These are phyloP conservation scores for Botrytis medusae DNA, from an alignment of 2,329 filamentous ascomycete species.

Conservation along the genomic window DNA sequence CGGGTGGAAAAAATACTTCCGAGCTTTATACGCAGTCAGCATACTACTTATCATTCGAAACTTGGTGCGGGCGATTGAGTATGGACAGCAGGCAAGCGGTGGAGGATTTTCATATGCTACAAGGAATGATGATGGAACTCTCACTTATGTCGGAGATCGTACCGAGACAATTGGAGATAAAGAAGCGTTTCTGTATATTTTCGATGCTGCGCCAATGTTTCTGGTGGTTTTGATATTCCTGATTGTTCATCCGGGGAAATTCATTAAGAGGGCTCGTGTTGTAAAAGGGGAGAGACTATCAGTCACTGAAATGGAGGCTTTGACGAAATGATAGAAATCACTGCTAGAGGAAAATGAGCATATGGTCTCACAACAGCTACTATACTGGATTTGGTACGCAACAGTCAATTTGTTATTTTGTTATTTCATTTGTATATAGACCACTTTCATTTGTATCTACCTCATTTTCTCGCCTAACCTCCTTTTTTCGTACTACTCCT, in stretches of 20 bases:
- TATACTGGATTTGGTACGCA: neutral
- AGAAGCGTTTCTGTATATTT: neutral
- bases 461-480: neutral
- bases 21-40: neutral
- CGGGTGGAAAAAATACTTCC: conserved; percentile 3
- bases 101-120: neutral
- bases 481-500: neutral
- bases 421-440: neutral
- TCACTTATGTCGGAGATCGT: neutral
- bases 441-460: neutral
- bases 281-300: neutral
- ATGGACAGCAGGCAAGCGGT: neutral
- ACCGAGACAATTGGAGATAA: neutral
- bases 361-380: neutral
- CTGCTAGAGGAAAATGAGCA: neutral
- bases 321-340: neutral
- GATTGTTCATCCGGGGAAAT: conserved; percentile 1
- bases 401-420: neutral
- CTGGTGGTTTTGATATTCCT: neutral
- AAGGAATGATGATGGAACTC: neutral
- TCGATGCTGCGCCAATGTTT: conserved; percentile 9
- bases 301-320: neutral
- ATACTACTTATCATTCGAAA: neutral
- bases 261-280: neutral
- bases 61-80: conserved; percentile 5